Evolutionary conservation across 306 rosid genomes (phyloP), one percentile per base, ranked within the genome.

Genomic region (Lathyrus aphaca): DNA sequence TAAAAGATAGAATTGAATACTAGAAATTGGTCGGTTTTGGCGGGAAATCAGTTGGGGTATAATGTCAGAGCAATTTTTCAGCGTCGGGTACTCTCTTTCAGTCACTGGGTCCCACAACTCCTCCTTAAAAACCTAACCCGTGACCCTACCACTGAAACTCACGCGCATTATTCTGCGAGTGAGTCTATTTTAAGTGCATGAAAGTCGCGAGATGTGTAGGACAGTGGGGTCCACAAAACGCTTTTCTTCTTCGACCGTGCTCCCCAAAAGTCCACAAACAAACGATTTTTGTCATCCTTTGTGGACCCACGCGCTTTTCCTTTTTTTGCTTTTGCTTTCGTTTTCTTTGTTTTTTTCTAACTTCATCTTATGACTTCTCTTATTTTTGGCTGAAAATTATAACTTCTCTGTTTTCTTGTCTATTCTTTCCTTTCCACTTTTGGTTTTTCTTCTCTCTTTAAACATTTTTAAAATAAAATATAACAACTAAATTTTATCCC

Each of bases 271-370:
- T 78, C 82, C 75, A 80, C 79, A 21, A 49, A 5, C 3, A 37
- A 48, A 50, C 79, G 48, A 63, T 79, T 76, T 72, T 79, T 39
- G 83, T 79, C 82, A 45, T 30, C 29, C 15, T 19, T 58, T 66
- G 48, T 8, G 91, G 91, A 68, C 88, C 91, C 88, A 86, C 88
- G 71, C 91, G 88, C 59, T 81, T 86, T 76, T 46, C 62, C 62
- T 23, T 58, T 23, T n/a, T 40, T 10, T 23, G 10, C 2, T 8
- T 12, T n/a, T n/a, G 25, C 10, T 5, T 18, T 9, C 13, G 2
- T 71, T 65, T 19, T 42, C 19, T 48, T 10, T 25, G 42, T 43
- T 9, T 42, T 29, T 10, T 21, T 21, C 23, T 16, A 5, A 4
- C 9, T 45, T 45, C 53, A 35, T 35, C 8, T 35, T 7, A 35